phyloP scores from a whole-genome alignment of 1,284 basidiomycete genomes.

The Fomitopsis betulina region DNA sequence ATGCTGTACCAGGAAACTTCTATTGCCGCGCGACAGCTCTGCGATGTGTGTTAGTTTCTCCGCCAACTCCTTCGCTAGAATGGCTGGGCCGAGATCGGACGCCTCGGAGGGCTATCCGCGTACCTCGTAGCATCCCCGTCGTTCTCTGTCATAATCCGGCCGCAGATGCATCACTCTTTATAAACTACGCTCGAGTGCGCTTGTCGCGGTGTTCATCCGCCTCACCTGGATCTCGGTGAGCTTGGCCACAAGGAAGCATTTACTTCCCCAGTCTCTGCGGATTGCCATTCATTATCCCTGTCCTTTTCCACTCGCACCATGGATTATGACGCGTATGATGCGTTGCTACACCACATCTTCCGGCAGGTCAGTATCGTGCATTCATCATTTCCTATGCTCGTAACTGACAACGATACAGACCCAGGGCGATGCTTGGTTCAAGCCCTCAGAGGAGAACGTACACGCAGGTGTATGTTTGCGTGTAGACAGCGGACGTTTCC shows the following conservation, averaged over 20 bases:
- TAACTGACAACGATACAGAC: conserved; percentile 36
- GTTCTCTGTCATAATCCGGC: background rate
- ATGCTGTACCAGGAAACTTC: background rate
- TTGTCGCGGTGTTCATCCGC: background rate
- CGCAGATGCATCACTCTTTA: background rate
- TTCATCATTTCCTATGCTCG: background rate
- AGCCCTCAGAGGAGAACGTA: conserved; percentile 67
- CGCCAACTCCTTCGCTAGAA: background rate
- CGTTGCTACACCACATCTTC: conserved; percentile 64
- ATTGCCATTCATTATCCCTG: background rate
- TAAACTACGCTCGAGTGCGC: background rate
- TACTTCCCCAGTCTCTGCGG: conserved; percentile 3
- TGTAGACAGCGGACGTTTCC: conserved; percentile 55
- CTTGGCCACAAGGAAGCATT: conserved; percentile 9
- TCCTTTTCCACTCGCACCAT: conserved; percentile 29
- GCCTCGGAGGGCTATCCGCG: background rate
- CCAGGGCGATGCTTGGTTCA: conserved; percentile 72
- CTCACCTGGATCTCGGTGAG: conserved; percentile 2
- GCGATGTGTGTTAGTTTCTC: background rate
- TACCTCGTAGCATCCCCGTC: background rate
- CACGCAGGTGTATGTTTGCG: conserved; percentile 67
- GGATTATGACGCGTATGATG: conserved; percentile 74
- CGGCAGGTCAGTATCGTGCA: conserved; percentile 32
- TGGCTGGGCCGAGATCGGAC: background rate
- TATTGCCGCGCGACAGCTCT: background rate